Evolutionary conservation across 768 basidiomycete genomes (phyloP).

Genomic region (Paxillus ammoniavirescens): DNA sequence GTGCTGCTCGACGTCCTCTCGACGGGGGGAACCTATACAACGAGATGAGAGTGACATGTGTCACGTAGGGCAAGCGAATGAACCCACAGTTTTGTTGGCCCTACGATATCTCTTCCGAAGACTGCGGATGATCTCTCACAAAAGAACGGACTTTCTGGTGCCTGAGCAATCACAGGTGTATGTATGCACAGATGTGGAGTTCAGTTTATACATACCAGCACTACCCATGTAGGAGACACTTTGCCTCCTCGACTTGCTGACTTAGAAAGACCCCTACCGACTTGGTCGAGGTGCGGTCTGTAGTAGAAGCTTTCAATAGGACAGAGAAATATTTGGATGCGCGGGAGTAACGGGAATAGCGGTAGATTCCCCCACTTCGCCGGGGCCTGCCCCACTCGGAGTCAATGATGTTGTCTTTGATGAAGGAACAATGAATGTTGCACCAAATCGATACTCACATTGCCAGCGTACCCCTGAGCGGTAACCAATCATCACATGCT

Average conservation of each 20-base stretch:
- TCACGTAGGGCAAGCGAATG: not conserved
- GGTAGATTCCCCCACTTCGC: no score
- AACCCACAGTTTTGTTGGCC: slow-evolving; percentile 82
- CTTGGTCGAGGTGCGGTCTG: slow-evolving; percentile 15
- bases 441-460: no score
- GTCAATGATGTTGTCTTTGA: no score
- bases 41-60: not conserved
- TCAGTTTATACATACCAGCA: slow-evolving; percentile 67
- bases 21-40: slow-evolving; percentile 80
- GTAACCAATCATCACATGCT: no score
- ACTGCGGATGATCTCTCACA: slow-evolving; percentile 84
- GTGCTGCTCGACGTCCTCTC: slow-evolving; percentile 97
- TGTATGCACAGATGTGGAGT: slow-evolving; percentile 16
- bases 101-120: slow-evolving; percentile 63
- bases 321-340: slow-evolving; percentile 31
- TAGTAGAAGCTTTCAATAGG: slow-evolving; percentile 17
- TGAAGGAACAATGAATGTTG: no score
- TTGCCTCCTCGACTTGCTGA: slow-evolving; percentile 57
- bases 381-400: no score
- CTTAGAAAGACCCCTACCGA: slow-evolving; percentile 62
- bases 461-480: no score
- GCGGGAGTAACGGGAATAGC: slow-evolving; percentile 64
- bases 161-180: slow-evolving; percentile 45
- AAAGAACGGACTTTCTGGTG: slow-evolving; percentile 93
- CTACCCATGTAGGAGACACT: slow-evolving; percentile 96